Evolutionary conservation across 1,284 basidiomycete genomes (phyloP), one percentile per base, ranked within the genome.

Genomic region (Ganoderma multipileum): DNA sequence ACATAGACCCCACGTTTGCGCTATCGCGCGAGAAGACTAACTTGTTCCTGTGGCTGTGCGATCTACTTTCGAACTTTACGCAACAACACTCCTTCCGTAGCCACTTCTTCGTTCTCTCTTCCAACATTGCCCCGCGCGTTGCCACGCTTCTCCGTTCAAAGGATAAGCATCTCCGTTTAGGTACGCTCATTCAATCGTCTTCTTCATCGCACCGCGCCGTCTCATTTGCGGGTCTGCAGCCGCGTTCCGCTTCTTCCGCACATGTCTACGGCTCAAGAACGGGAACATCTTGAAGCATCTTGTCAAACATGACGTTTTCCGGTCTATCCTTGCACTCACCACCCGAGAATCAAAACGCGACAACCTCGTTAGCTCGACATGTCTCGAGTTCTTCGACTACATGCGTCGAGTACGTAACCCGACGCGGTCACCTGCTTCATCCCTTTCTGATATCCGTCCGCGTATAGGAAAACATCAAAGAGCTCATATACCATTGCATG

Each of bases 321-420:
- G 89, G 71, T 93, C 95, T 7, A 90, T 99, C 68, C 82, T 99
- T 64, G 90, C 94, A 66, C 83, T 99, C 67, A 92, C 95, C 36
- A 79, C 93, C 42, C 87, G 87, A 63, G 97, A 99, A 80, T 92
- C 92, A 38, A 85, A 86, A 59, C 86, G 94, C 68, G 97, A 99
- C 81, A 99, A 97, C 80, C 87, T 99, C 72, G 85, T 99, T 58
- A 94, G 92, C 75, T 97, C 96, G 72, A 95, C 97, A 23, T 98
- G 95, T 83, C 91, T 98, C 76, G 97, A 99, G 78, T 94, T 95
- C 71, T 95, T 99, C 76, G 97, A 99, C 76, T 86, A 89, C 72
- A 94, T 99, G 79, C 90, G 94, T 68, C 89, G 88, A 83, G 96
- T 96, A 59, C 52, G 66, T 65, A 41, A 60, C 63, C 38, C 39